Base-by-base conservation (phyloP, 108 stramenopile genomes). In the Asterionellopsis glacialis region DNA sequence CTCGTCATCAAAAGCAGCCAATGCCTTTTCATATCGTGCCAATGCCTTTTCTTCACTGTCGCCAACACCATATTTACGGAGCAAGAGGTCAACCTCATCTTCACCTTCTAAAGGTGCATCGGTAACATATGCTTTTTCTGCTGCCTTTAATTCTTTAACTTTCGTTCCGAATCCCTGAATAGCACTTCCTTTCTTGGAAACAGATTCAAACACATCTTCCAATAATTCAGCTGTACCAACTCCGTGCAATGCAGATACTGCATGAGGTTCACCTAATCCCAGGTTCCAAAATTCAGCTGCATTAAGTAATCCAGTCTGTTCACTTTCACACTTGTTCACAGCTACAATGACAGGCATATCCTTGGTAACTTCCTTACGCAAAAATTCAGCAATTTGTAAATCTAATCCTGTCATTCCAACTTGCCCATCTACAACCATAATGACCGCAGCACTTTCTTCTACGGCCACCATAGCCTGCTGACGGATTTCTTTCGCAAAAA, bases 301-400 rank as follows among this genome's bases (percentile, higher is more conserved):
- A 51, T 84, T 57, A 43, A 82, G 61, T 19, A 74, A 71, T 18
- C 85, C 88, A 22, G 70, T 82, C 57, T 74, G 84, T 73, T 90
- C 87, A 61, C 75, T 81, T 77, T 98, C 97, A 78, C 97, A 98
- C 70, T 98, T 98, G 77, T 98, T 98, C 45, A 98, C 96, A 21
- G 95, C 96, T 54, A 98, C 70, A 15, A 80, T 27, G 11, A 94
- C 85, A 16, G 95, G 95, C 59, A 96, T 82, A 64, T 80, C 77
- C 18, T 56, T 55, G 16, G 65, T 52, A 9, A 94, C 79, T 65
- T 94, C 80, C 61, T 74, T 82, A 51, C 97, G 73, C 52, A 98
- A 65, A 73, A 95, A 98, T 0, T 80, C 75, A 22, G 95, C 95
- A 58, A 94, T 79, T 60, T 85, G 75, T 61, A 74, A 74, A 70